Evolutionary conservation across 441 rosid genomes (phyloP), one percentile per base, ranked within the genome.

Genomic region (Monsonia emarginata): DNA sequence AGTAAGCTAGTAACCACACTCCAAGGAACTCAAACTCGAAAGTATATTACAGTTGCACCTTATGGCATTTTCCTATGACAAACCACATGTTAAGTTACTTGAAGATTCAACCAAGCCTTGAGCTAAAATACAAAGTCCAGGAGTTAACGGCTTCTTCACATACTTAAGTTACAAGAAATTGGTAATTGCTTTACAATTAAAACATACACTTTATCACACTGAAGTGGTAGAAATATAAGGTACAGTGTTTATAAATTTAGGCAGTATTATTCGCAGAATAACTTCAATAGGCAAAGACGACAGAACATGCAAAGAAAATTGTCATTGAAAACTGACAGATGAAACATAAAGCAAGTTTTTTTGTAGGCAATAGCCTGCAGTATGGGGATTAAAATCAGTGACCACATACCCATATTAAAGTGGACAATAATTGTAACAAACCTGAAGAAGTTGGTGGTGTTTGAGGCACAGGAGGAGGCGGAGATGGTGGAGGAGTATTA

Each of bases 391-490:
- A n/a, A n/a, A n/a, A n/a, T n/a, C n/a, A n/a, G n/a, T n/a, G n/a
- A n/a, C n/a, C n/a, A n/a, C n/a, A n/a, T n/a, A n/a, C n/a, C n/a
- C n/a, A n/a, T n/a, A 2, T 54, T 24, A 54, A 22, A 54, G 16
- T 8, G 16, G 60, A 54, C 28, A 3, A 16, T 54, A 54, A 24
- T 54, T 4, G 5, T 46, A 76, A 46, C 84, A 73, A 60, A 87
- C 88, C 86, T 69, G 92, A 24, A 64, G 82, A 14, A 67, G 85
- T 0, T 18, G 75, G n/a, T 18, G 84, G 1, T 3, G 83, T 4
- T 42, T 89, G 88, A 65, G 80, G 28, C 70, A 80, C 8, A 46
- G 97, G 89, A 83, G 92, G 84, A 3, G 96, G 87, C 0, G 90
- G 88, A 70, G 91, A 22, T 50, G 69, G 70, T 24, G 80, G 82